Conservation (phyloP, 805 yeast genomes). For the Ogataea saltuana region DNA sequence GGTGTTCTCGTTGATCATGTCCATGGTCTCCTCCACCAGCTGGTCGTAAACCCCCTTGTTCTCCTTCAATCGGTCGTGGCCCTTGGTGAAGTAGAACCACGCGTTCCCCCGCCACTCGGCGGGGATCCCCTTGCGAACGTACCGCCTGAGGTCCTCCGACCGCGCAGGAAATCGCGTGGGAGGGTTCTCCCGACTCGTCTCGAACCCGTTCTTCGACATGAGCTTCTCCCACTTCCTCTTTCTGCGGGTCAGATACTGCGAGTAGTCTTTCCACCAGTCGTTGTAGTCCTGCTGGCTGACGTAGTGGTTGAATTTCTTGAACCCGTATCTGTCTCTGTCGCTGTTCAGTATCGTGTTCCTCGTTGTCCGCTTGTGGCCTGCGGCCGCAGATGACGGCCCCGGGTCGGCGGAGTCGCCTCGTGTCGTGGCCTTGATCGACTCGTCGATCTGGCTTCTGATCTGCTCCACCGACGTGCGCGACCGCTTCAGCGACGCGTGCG, state of each 20-base stretch:
- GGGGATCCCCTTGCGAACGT: constrained; percentile 89
- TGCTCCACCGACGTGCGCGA: constrained; percentile 28
- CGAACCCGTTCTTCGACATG: constrained; percentile 67
- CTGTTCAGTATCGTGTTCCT: constrained; percentile 23
- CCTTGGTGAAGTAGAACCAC: constrained; percentile 94
- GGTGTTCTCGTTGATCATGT: constrained; percentile 66
- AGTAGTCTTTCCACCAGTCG: constrained; percentile 72
- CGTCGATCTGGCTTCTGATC: constrained; percentile 25
- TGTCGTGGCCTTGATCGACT: constrained; percentile 17
- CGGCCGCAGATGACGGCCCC: not conserved
- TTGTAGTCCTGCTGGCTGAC: constrained; percentile 61
- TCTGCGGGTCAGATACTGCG: constrained; percentile 60
- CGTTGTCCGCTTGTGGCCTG: constrained; percentile 6
- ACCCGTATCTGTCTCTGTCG: constrained; percentile 80
- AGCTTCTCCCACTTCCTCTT: constrained; percentile 75
- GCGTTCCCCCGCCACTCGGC: constrained; percentile 97
- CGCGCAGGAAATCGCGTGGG: constrained; percentile 76
- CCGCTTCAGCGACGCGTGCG: constrained; percentile 24
- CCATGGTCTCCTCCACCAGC: constrained; percentile 58
- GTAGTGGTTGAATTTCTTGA: constrained; percentile 62
- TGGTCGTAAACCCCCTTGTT: constrained; percentile 74
- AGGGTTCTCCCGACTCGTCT: constrained; percentile 40
- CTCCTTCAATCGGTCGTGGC: constrained; percentile 57
- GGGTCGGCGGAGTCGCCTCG: not conserved
- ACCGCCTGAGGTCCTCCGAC: constrained; percentile 75